Evolutionary conservation across 768 basidiomycete species (phyloP).

Genomic region (Auriscalpium orientale): DNA sequence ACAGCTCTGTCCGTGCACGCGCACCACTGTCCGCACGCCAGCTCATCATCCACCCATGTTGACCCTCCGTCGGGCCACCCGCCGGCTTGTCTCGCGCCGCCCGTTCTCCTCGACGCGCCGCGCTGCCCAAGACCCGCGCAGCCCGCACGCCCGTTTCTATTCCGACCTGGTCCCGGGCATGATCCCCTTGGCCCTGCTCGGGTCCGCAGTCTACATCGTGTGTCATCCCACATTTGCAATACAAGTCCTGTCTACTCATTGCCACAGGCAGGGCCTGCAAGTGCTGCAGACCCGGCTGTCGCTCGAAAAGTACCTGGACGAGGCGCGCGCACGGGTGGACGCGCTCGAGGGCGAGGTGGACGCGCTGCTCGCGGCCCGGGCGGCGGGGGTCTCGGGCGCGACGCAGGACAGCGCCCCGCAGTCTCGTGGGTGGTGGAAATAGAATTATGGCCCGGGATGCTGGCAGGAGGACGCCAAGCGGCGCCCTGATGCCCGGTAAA

Average conservation of each 20-base stretch:
- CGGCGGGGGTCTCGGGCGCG: neutral
- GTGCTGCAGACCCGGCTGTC: constrained; percentile 53
- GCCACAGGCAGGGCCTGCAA: constrained; percentile 48
- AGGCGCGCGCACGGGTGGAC: constrained; percentile 45
- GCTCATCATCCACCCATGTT: too few species aligned
- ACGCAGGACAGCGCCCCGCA: neutral
- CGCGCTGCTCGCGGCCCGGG: constrained; percentile 13
- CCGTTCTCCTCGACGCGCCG: neutral
- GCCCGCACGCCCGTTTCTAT: constrained; percentile 62
- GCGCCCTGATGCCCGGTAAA: too few species aligned
- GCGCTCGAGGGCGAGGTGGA: constrained; percentile 55
- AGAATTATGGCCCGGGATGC: neutral
- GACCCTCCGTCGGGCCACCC: neutral
- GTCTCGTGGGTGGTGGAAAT: neutral
- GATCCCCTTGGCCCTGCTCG: constrained; percentile 71
- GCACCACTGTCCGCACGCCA: too few species aligned
- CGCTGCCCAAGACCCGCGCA: constrained; percentile 23
- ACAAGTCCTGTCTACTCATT: constrained; percentile 2
- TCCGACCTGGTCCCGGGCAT: constrained; percentile 63
- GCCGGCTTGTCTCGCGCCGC: neutral
- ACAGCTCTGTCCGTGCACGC: too few species aligned
- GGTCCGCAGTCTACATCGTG: constrained; percentile 74
- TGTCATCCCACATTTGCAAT: neutral
- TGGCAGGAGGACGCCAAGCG: neutral
- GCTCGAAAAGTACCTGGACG: constrained; percentile 64